A percentile compares a stretch with the other conserved stretches of the same genome.
Evolutionary conservation across 768 basidiomycete genomes (phyloP).

Genomic region (Russula vinacea): DNA sequence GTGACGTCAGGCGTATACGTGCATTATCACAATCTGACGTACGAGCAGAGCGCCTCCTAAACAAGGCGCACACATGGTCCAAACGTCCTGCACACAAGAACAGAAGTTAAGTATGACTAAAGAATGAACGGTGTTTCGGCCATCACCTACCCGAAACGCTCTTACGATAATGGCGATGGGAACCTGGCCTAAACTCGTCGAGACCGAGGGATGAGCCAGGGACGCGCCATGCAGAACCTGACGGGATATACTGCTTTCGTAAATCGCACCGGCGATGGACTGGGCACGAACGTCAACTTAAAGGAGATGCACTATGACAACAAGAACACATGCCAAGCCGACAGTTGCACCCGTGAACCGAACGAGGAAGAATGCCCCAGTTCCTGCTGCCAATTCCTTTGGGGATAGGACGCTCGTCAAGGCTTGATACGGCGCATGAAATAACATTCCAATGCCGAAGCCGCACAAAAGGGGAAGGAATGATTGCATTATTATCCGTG

Average conservation of each 20-base stretch:
- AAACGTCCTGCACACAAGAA: constrained; percentile 24
- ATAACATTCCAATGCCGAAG: constrained; percentile 76
- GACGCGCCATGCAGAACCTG: constrained; percentile 2
- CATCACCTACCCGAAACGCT: constrained; percentile 25
- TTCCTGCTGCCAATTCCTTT: constrained; percentile 69
- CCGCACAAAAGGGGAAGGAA: constrained; percentile 70
- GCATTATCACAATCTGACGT: constrained; percentile 5
- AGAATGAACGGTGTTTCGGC: constrained; percentile 4
- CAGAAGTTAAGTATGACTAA: constrained; percentile 14
- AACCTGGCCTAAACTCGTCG: constrained; percentile 3
- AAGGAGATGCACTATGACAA: not conserved
- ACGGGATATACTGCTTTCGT: constrained; percentile 35
- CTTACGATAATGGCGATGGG: constrained; percentile 16
- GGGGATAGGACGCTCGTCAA: constrained; percentile 65
- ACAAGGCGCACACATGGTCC: constrained; percentile 30
- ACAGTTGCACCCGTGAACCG: constrained; percentile 83
- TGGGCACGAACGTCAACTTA: constrained; percentile 35
- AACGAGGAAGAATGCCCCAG: constrained; percentile 84
- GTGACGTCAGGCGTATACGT: constrained; percentile 15
- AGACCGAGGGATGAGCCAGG: not conserved
- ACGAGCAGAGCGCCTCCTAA: constrained; percentile 29
- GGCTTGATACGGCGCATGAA: constrained; percentile 82
- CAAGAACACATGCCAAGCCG: constrained; percentile 56
- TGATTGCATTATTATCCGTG: constrained; percentile 45
- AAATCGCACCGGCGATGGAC: constrained; percentile 76